Conservation (phyloP, 1,139 yeast genomes). For the Candida dubliniensis region DNA sequence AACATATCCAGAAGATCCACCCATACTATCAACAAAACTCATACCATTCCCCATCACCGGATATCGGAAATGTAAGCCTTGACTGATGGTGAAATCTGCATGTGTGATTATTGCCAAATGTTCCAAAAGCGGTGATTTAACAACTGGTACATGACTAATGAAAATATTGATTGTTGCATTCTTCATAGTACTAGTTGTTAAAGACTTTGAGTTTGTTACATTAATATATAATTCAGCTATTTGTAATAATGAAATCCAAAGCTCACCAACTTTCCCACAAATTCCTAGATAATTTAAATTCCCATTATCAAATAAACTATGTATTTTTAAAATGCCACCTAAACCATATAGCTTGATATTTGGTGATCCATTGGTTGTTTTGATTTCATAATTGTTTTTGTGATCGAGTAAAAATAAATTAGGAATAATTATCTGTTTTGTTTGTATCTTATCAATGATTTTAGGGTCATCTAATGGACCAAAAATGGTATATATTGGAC, state of each 20-base stretch:
- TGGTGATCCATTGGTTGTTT: conserved; percentile 40
- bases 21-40: conserved; percentile 52
- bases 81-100: conserved; percentile 71
- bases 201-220: conserved; percentile 11
- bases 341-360: conserved; percentile 61
- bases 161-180: conserved; percentile 56
- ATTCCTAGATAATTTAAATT: conserved; percentile 23
- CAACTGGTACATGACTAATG: conserved; percentile 66
- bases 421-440: conserved; percentile 51
- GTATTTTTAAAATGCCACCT: conserved; percentile 70
- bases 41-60: conserved; percentile 72
- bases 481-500: conserved; percentile 74
- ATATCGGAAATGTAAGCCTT: conserved; percentile 71
- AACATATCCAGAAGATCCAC: conserved; percentile 26
- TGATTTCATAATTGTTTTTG: conserved; percentile 39
- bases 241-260: conserved; percentile 74
- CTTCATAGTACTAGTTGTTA: conserved; percentile 8
- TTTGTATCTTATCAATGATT: conserved; percentile 60
- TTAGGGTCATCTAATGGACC: conserved; percentile 76
- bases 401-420: conserved; percentile 68
- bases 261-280: conserved; percentile 67
- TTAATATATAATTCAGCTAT: conserved; percentile 53
- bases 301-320: conserved; percentile 71
- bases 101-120: conserved; percentile 67
- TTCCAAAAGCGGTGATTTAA: conserved; percentile 63